Evolutionary conservation across 345 rosid genomes (phyloP), one percentile per base, ranked within the genome.

Genomic region (Camelina hispida): DNA sequence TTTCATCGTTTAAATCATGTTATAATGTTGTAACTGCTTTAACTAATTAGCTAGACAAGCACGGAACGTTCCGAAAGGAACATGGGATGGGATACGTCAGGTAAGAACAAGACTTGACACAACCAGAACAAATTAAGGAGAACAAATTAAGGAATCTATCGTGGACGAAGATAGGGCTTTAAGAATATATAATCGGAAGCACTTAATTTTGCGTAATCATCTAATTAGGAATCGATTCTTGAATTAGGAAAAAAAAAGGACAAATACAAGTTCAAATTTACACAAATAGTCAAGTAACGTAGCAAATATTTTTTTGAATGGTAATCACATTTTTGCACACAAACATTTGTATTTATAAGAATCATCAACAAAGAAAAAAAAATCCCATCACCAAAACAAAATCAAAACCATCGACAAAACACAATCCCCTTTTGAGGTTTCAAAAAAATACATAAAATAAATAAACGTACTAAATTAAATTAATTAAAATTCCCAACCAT

Each of bases 311-410:
- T 17, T 14, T 32, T 44, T 18, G 6, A 65, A 28, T 51, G 16
- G 48, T 50, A 62, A 32, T 50, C 51, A 66, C 32, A 65, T 71
- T 3, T 78, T 22, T 9, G 56, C 81, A 72, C 74, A 66, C 81
- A 78, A 48, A 30, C 32, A 11, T 48, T 64, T 77, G 66, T 64
- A 77, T 63, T 34, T 53, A 70, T 77, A 64, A 30, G 62, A 70
- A 77, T 57, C 72, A 70, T 64, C 70, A 70, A 62, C 54, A 63
- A 68, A 1, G 8, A 6, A 7, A 34, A 63, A 47, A 57, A 57
- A 46, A 74, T 18, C 40, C 63, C 80, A 55, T 77, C 71, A 70
- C 59, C 75, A 77, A 64, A 70, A 34, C 80, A 70, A 76, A 28
- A 76, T 13, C 60, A 44, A 77, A 62, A 50, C 42, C 74, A 75